Base-by-base conservation (phyloP, 805 yeast species). In the Teunomyces gatunensis region DNA sequence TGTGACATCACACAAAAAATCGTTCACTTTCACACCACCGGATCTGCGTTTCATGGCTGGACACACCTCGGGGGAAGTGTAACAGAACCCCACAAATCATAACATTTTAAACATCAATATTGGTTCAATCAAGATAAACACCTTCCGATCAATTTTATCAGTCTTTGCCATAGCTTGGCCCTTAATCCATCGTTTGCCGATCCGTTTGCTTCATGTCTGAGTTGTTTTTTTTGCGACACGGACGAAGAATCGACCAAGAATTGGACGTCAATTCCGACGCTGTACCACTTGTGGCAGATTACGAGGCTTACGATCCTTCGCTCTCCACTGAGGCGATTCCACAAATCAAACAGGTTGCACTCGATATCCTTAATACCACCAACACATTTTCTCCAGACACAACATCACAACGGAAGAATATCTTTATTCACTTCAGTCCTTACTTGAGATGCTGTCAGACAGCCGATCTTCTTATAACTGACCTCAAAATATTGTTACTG, bases 361-460 rank as follows among this genome's bases (percentile, higher is more conserved):
- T 59, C 10, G 67, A 65, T 15, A 67, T 73, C 15, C 42, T 58
- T 25, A 51, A 44, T 13, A 47, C 37, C 17, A 62, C 67, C 40
- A 49, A 40, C 17, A 63, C 61, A 5, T 64, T 67, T 45, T 42
- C 42, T 2, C 47, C 48, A 5, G 45, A 39, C 21, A 35, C 45
- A 20, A 12, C 51, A 12, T 53, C 51, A 32, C 21, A 42, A 10
- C 60, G 68, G 35, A 69, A 68, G 49, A 67, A 63, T 47, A 51
- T 73, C 23, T 67, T 59, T 46, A 61, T 73, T 36, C 78, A 73
- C 47, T 72, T 73, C 53, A 62, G 69, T 43, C 78, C 78, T 11
- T 73, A 70, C 52, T 60, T 73, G 42, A 58, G 78, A 45, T 71
- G 77, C 52, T 68, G 75, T 51, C 77, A 73, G 53, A 62, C 74